Evolutionary conservation across 2,329 filamentous ascomycete genomes (phyloP).

Genomic region (Monosporascus cannonballus): DNA sequence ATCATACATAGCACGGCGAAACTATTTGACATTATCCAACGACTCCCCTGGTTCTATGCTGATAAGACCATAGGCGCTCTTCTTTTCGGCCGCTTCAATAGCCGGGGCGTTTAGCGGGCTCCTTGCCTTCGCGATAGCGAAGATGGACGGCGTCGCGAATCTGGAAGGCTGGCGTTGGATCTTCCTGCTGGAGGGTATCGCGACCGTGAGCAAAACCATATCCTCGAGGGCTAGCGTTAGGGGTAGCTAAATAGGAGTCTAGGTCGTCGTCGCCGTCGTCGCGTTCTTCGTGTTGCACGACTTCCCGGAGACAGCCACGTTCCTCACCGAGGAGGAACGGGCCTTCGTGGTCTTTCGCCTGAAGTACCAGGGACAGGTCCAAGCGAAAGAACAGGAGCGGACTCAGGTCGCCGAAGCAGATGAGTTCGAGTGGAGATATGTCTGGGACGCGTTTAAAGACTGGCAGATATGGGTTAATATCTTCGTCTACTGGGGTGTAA

Average conservation of each 20-base stretch:
- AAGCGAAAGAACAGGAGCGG: conserved; percentile 34
- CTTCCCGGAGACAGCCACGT: conserved; percentile 72
- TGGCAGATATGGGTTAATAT: conserved; percentile 69
- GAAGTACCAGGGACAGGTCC: conserved; percentile 53
- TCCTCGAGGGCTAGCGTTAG: neutral
- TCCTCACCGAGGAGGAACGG: conserved; percentile 66
- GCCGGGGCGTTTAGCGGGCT: conserved; percentile 73
- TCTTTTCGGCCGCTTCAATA: conserved; percentile 76
- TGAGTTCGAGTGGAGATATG: conserved; percentile 68
- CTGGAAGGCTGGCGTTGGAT: conserved; percentile 59
- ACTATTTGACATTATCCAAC: no score
- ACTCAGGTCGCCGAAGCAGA: conserved; percentile 57
- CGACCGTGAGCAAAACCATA: conserved; percentile 42
- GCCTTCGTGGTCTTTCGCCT: conserved; percentile 65
- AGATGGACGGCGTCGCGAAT: conserved; percentile 61
- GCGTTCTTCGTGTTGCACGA: conserved; percentile 72
- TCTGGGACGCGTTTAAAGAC: conserved; percentile 66
- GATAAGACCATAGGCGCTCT: conserved; percentile 47
- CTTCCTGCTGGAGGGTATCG: conserved; percentile 64
- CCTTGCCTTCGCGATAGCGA: conserved; percentile 61
- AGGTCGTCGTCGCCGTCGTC: conserved; percentile 51
- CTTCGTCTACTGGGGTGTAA: conserved; percentile 59
- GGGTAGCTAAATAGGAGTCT: conserved; percentile 3
- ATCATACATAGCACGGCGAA: neutral
- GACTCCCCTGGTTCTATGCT: neutral